These are phyloP conservation scores for Aurinia saxatilis DNA, from an alignment of 345 rosid species.

Conservation along the genomic window DNA sequence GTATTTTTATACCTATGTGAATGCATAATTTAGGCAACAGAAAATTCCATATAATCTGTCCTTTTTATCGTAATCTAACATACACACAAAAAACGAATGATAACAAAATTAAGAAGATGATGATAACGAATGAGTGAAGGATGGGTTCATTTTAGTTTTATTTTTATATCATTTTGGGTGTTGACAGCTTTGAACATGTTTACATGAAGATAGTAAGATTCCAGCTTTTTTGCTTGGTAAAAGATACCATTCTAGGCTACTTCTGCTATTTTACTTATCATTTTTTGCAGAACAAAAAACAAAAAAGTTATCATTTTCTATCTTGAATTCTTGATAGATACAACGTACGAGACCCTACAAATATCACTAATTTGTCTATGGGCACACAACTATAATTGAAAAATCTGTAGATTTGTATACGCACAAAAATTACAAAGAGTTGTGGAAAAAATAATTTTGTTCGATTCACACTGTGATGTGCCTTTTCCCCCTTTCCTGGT, in stretches of 20 bases:
- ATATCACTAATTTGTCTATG: not conserved
- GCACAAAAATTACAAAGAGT: not conserved
- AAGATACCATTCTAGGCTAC: not conserved
- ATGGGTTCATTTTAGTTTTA: too few relatives aligned
- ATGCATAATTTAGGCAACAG: not conserved
- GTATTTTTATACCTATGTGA: too few relatives aligned
- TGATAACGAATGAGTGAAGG: not conserved
- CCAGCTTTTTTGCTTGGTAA: not conserved
- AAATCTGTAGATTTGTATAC: not conserved
- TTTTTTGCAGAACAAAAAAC: not conserved
- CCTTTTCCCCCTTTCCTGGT: not conserved
- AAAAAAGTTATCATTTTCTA: not conserved
- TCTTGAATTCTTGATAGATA: not conserved
- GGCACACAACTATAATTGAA: not conserved
- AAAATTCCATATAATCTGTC: not conserved
- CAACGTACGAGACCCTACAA: not conserved
- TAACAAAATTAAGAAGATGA: not conserved
- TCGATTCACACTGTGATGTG: not conserved
- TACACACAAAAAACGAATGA: not conserved
- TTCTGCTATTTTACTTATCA: not conserved
- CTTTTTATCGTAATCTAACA: not conserved
- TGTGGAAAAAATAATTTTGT: not conserved
- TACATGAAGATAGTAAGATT: constrained; percentile 9
- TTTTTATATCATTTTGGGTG: not conserved
- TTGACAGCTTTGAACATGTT: constrained; percentile 13